A percentile compares a stretch with the other conserved stretches of the same genome.
Evolutionary conservation across 2,329 filamentous ascomycete species (phyloP).

Genomic region (Dactylonectria macrodidyma): DNA sequence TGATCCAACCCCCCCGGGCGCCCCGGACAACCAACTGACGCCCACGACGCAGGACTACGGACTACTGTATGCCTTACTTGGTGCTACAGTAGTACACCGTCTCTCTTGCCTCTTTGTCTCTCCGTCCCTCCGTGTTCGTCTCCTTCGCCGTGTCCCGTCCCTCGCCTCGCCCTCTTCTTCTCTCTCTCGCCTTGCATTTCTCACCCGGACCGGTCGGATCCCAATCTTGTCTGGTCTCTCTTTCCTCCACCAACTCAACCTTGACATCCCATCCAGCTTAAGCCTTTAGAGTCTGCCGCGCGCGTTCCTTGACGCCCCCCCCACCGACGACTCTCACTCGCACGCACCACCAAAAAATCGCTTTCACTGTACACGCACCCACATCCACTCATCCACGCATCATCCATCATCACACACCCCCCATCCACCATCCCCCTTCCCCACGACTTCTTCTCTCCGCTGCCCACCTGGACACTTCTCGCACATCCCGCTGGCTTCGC

Average conservation of each 20-base stretch:
- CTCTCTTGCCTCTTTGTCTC: slow-evolving; percentile 1
- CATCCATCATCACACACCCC: neutral
- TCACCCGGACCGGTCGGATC: too few relatives aligned
- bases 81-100: neutral
- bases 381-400: neutral
- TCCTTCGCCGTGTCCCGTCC: neutral
- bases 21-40: slow-evolving; percentile 2
- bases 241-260: neutral
- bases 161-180: neutral
- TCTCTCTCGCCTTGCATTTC: neutral
- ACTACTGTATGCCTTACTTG: neutral
- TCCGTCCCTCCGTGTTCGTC: neutral
- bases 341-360: neutral
- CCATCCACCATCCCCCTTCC: neutral
- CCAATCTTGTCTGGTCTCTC: neutral
- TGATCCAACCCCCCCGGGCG: slow-evolving; percentile 1
- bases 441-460: slow-evolving; percentile 26
- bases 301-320: neutral
- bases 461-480: slow-evolving; percentile 11
- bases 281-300: neutral
- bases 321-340: slow-evolving; percentile 1
- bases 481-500: slow-evolving; percentile 34
- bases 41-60: too few relatives aligned
- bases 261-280: too few relatives aligned
- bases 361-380: neutral